These are phyloP conservation scores for Rhodotorula mucilaginosa DNA, from an alignment of 1,284 basidiomycete genomes.

Conservation along the genomic window DNA sequence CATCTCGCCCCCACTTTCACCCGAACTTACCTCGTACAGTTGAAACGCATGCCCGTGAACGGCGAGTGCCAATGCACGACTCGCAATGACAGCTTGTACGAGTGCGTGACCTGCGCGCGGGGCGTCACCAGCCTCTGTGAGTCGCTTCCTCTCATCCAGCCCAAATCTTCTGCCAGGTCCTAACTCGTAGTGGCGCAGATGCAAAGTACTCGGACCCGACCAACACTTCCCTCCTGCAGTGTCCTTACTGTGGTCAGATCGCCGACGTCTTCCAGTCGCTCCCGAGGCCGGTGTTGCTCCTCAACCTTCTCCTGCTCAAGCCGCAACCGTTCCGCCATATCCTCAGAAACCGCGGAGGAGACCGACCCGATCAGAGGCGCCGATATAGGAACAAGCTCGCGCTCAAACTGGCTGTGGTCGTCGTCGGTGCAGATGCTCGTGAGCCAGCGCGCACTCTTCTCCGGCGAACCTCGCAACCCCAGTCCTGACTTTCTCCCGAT, in stretches of 20 bases:
- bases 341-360: conserved; percentile 21
- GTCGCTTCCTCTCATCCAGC: not conserved
- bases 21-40: not conserved
- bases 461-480: not conserved
- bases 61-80: not conserved
- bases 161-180: too few relatives aligned
- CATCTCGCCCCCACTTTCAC: too few relatives aligned
- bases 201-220: conserved; percentile 24
- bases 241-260: conserved; percentile 3
- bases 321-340: conserved; percentile 32
- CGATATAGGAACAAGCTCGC: not conserved
- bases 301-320: conserved; percentile 35
- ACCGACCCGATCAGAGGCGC: not conserved
- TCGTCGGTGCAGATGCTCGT: conserved; percentile 25
- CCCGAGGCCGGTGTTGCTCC: conserved; percentile 16
- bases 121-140: conserved; percentile 17
- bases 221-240: conserved; percentile 34
- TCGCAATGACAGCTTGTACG: not conserved
- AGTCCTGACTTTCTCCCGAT: not conserved
- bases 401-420: conserved; percentile 6
- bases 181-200: conserved; percentile 8
- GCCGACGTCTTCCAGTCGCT: conserved; percentile 23
- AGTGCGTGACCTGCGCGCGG: conserved; percentile 20
- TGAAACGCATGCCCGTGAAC: not conserved
- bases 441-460: not conserved